Evolutionary conservation across 495 filamentous ascomycete species (phyloP).

Genomic region (Emericellopsis terricola): DNA sequence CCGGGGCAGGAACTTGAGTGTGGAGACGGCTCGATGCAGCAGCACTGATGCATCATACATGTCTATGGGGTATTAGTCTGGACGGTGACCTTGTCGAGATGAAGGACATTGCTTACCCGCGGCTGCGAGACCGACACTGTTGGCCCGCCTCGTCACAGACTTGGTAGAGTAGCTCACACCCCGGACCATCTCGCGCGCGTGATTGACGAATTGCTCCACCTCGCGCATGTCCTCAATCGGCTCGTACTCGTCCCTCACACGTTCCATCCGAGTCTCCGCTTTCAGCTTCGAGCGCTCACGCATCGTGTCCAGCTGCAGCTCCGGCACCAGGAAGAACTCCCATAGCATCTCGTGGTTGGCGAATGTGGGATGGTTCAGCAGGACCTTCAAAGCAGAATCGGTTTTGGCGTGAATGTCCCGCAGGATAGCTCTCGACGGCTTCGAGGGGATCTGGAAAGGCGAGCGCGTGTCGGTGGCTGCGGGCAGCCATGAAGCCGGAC

Average conservation of each 20-base stretch:
- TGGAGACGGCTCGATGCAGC: constrained; percentile 35
- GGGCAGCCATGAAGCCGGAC: constrained; percentile 90
- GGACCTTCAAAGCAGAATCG: constrained; percentile 69
- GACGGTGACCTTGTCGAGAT: too few species aligned
- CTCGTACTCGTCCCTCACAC: constrained; percentile 69
- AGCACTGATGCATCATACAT: constrained; percentile 48
- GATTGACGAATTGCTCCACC: constrained; percentile 79
- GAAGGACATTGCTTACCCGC: constrained; percentile 35
- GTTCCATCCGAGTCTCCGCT: constrained; percentile 63
- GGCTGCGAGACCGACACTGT: constrained; percentile 33
- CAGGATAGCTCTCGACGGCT: constrained; percentile 71
- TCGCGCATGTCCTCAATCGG: constrained; percentile 77
- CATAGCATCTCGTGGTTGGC: constrained; percentile 93
- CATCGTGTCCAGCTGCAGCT: constrained; percentile 80
- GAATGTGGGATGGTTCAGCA: constrained; percentile 84
- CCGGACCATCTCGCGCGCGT: constrained; percentile 75
- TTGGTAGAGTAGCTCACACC: constrained; percentile 66
- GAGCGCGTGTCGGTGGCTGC: constrained; percentile 59
- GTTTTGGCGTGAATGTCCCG: constrained; percentile 76
- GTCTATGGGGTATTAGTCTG: constrained; percentile 25
- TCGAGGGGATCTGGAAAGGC: constrained; percentile 83
- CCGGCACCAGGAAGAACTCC: constrained; percentile 97
- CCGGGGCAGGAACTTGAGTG: constrained; percentile 46
- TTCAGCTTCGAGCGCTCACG: constrained; percentile 75
- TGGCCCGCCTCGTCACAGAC: constrained; percentile 55